A percentile compares a stretch with the other conserved stretches of the same genome.
These are phyloP conservation scores for Malus hybrid DNA, from an alignment of 331 rosid genomes.

Conservation along the genomic window DNA sequence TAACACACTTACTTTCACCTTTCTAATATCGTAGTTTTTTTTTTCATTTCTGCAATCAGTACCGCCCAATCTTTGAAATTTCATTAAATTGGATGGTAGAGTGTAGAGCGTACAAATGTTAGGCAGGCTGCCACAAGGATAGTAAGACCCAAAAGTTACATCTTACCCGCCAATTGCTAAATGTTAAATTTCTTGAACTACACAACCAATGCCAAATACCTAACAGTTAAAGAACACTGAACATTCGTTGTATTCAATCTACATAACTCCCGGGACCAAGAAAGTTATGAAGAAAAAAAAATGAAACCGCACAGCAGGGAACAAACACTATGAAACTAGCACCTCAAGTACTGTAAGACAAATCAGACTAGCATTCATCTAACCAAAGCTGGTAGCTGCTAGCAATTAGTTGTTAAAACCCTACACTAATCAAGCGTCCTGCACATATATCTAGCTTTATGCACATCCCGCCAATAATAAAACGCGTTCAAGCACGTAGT, in stretches of 20 bases:
- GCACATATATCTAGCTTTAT: background rate
- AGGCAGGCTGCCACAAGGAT: too few species aligned
- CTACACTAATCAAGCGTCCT: background rate
- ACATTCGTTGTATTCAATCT: background rate
- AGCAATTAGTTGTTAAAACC: background rate
- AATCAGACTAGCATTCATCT: background rate
- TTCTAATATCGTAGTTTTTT: too few species aligned
- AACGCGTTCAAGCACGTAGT: background rate
- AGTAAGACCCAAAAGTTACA: background rate
- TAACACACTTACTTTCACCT: background rate
- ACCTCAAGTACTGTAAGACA: background rate
- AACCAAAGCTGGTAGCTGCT: background rate
- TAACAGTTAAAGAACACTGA: background rate
- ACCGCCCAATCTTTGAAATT: background rate
- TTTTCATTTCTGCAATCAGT: background rate
- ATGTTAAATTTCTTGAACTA: background rate
- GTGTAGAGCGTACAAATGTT: too few species aligned
- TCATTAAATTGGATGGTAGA: background rate
- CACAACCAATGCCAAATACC: background rate
- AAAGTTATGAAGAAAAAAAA: too few species aligned
- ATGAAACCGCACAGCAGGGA: background rate
- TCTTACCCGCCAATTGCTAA: background rate
- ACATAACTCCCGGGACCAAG: background rate
- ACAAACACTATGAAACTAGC: background rate
- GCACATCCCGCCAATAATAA: background rate